Evolutionary conservation across 805 yeast genomes (phyloP), one percentile per base, ranked within the genome.

Genomic region (Candida broadrunensis): DNA sequence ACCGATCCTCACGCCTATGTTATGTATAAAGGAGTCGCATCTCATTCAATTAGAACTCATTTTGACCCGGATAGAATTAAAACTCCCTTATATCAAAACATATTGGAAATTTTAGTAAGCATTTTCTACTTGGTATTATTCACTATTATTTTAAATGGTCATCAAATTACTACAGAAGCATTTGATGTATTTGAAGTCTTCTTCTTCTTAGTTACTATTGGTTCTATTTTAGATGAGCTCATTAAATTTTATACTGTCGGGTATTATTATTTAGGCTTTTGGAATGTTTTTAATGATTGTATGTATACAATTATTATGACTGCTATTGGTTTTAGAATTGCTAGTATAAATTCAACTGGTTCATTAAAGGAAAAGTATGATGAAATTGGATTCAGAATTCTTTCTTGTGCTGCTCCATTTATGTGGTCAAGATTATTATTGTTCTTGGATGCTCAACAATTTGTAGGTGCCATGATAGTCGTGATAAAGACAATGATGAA

Each of bases 381-480:
- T 53, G 72, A 73, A 47, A 67, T 79, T 5, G 75, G 95, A 0
- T 87, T 81, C 57, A 67, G 95, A 46, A 58, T 87, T 2, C 62
- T 88, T 36, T 81, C 95, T 0, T 75, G 89, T 53, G 89, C 86
- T 12, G 85, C 96, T 5, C 96, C 96, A 2, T 70, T 88, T 48
- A 81, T 88, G 77, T 88, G 96, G 95, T 75, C 85, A 2, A 72
- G 97, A 37, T 66, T 88, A 37, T 64, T 88, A 41, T 70, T 88
- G 27, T 88, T 73, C 61, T 72, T 88, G 51, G 97, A 88, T 56
- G 84, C 90, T 9, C 80, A 81, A 48, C 76, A 77, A 50, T 88
- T 88, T 60, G 86, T 88, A 36, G 97, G 97, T 31, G 87, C 89
- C 2, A 85, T 88, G 88, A 76, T 88, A 47, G 91, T 88, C 21